A percentile compares a stretch with the other conserved stretches of the same genome.
phyloP scores from a whole-genome alignment of 805 yeast species.

The Lipomyces sp. region DNA sequence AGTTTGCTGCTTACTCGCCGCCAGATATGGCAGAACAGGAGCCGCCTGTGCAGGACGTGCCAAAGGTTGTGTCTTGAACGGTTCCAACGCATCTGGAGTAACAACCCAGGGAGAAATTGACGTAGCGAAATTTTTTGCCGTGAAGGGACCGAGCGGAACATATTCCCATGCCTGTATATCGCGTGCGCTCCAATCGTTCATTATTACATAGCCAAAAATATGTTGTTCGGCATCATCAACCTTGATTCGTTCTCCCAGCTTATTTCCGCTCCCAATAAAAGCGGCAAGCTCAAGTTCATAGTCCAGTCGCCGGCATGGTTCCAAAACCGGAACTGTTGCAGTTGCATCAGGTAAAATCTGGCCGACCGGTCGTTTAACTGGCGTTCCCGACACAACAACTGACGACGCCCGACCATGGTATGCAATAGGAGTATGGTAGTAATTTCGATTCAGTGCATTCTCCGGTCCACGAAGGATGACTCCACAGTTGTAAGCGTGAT shows the following conservation, averaged over 20 bases:
- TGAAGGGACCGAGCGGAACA: conserved; percentile 42
- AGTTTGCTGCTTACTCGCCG: conserved; percentile 24
- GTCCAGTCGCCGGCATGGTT: conserved; percentile 32
- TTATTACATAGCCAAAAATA: conserved; percentile 40
- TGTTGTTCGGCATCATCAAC: conserved; percentile 37
- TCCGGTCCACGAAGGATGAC: conserved; percentile 38
- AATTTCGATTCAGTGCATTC: conserved; percentile 40
- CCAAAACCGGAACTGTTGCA: conserved; percentile 6
- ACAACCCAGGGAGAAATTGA: conserved; percentile 42
- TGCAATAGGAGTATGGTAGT: conserved; percentile 40
- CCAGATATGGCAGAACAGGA: conserved; percentile 34
- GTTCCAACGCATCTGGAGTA: conserved; percentile 38
- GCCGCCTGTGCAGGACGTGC: conserved; percentile 31
- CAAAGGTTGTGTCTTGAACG: conserved; percentile 26
- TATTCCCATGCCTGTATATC: conserved; percentile 43
- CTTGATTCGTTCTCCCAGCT: conserved; percentile 33
- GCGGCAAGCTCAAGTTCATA: conserved; percentile 41
- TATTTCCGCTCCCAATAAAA: conserved; percentile 36
- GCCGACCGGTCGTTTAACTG: conserved; percentile 38
- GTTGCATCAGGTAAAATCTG: conserved; percentile 36
- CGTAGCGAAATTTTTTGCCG: conserved; percentile 41
- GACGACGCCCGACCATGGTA: conserved; percentile 42
- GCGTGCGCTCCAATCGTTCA: conserved; percentile 42
- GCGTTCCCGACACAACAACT: conserved; percentile 40
- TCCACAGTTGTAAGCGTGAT: conserved; percentile 41